Percentiles rank a stretch among this genome's conserved stretches.
phyloP scores from a whole-genome alignment of 768 basidiomycete species.

The Vararia minispora region DNA sequence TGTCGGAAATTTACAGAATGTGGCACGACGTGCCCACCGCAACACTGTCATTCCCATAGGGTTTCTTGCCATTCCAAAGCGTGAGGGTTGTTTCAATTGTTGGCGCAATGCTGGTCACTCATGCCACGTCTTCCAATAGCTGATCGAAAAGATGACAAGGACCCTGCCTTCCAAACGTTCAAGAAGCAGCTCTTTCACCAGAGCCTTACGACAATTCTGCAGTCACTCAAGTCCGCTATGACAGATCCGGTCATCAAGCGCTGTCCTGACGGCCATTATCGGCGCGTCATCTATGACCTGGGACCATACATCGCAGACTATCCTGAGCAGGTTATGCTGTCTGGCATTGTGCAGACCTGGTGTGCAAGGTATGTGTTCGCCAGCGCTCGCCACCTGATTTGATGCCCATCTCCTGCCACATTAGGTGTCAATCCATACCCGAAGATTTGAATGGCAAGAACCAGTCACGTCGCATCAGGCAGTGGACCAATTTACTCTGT shows the following conservation, averaged over 20 bases:
- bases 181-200: slow-evolving; percentile 10
- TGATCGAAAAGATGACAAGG: neutral
- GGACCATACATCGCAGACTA: slow-evolving; percentile 29
- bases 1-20: neutral
- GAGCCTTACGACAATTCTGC: slow-evolving; percentile 6
- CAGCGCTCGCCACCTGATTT: too few species aligned
- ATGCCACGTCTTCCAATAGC: too few species aligned
- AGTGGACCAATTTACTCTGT: too few species aligned
- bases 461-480: too few species aligned
- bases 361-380: slow-evolving; percentile 10
- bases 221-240: slow-evolving; percentile 9
- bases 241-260: slow-evolving; percentile 19
- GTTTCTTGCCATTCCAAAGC: slow-evolving; percentile 1
- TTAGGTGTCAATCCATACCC: slow-evolving; percentile 9
- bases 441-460: slow-evolving; percentile 3
- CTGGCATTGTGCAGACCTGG: slow-evolving; percentile 17
- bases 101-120: too few species aligned
- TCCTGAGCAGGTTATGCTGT: slow-evolving; percentile 28
- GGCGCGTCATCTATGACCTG: slow-evolving; percentile 27
- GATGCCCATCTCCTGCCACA: neutral
- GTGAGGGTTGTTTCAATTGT: neutral
- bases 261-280: slow-evolving; percentile 25
- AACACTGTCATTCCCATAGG: neutral
- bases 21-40: neutral
- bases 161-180: slow-evolving; percentile 4